Evolutionary conservation across 306 rosid species (phyloP), one percentile per base, ranked within the genome.

Genomic region (Ammopiptanthus mongolicus): DNA sequence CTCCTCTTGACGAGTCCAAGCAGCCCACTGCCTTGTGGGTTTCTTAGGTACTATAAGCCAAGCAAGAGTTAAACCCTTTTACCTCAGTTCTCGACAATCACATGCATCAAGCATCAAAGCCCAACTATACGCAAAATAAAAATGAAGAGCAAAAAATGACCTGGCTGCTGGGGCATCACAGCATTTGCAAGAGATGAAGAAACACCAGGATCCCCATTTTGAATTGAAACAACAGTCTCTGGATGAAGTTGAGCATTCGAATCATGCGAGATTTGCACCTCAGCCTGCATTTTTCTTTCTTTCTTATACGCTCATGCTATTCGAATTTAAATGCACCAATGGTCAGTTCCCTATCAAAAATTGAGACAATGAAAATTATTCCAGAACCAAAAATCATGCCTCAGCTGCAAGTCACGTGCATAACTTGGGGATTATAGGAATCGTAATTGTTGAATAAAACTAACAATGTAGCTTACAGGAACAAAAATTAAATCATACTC

Each of bases 1-100:
- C 85, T 95, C 97, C 82, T 95, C 98, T 87, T 91, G 88, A 55
- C 94, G 98, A 47, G 98, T 95, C 98, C 98, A 95, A 67, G 98
- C 98, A 87, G 98, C 98, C 98, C 98, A 95, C 78, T 95, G 97
- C 55, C 98, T 81, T 2, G 98, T 91, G 56, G 96, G 95, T 84
- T 85, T 95, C 80, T 90, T 95, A 13, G 82, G 93, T 85, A 83
- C 88, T 82, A 69, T 69, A 61, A 29, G 67, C 1, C 52, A 76
- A 19, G 48, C 55, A 57, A 53, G 5, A 57, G 50, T 53, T 17
- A 48, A 63, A 61, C 59, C 68, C 29, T 79, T 70, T 44, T 8
- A 41, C 47, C 13, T 41, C 47, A 78, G 65, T 51, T 66, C 57
- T 69, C 76, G 67, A 62, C 14, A 77, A 33, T 5, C 65, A 66